Percentiles rank a stretch among this genome's conserved stretches.
These are phyloP conservation scores for Gentiana macrophylla DNA, from an alignment of 257 asterid species.

Conservation along the genomic window DNA sequence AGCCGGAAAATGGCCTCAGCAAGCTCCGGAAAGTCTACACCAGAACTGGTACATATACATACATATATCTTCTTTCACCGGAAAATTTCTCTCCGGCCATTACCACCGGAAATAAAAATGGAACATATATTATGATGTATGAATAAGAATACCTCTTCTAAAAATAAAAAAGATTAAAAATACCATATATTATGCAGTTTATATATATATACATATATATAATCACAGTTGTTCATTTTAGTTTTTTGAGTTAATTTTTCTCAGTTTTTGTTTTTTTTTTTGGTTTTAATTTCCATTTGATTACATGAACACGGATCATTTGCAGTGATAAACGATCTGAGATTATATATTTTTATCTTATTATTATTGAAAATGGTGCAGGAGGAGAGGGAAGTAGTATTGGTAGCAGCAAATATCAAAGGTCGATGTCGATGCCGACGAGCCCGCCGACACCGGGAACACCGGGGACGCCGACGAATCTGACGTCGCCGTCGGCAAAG, in stretches of 20 bases:
- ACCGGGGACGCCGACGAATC: slow-evolving; percentile 21
- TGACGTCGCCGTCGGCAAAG: slow-evolving; percentile 39
- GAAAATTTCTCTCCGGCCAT: no score
- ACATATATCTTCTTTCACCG: no score
- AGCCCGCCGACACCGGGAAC: slow-evolving; percentile 56
- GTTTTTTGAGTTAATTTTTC: neutral
- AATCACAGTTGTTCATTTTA: no score
- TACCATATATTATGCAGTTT: no score
- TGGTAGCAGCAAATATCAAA: slow-evolving; percentile 28
- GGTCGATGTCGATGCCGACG: slow-evolving; percentile 47
- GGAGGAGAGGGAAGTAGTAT: slow-evolving; percentile 30
- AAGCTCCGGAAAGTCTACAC: slow-evolving; percentile 53
- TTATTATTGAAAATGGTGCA: slow-evolving; percentile 10
- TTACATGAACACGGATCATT: no score
- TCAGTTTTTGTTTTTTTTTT: neutral
- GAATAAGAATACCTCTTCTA: no score
- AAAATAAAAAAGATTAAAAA: no score
- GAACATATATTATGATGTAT: no score
- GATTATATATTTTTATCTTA: no score
- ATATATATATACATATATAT: no score
- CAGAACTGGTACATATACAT: slow-evolving; percentile 22
- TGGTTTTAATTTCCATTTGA: no score
- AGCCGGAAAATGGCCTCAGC: slow-evolving; percentile 74
- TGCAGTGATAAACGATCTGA: no score
- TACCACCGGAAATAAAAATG: neutral